Evolutionary conservation across 2,329 filamentous ascomycete species (phyloP), one percentile per base, ranked within the genome.

Genomic region (Albophoma yamanashiensis): DNA sequence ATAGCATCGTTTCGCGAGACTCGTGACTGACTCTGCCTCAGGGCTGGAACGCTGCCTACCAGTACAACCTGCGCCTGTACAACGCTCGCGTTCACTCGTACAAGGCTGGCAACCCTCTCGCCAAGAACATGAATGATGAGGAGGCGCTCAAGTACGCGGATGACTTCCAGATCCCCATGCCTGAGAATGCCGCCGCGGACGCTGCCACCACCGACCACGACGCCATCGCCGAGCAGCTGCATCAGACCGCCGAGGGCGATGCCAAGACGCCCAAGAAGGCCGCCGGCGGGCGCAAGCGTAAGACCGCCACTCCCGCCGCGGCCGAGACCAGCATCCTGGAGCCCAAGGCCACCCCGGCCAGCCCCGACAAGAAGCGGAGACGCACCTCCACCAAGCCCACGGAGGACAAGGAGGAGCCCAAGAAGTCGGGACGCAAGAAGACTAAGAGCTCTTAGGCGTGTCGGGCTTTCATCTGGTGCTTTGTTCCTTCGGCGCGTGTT

Each of bases 1-100:
- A 11, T 25, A 7, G 43, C 7, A 9, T 15, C 43, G 4, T 11
- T 17, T 7, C 22, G 17, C 4, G 27, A 31, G 15, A 52, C 47
- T 20, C 7, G 7, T 6, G 9, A 22, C 56, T 52, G 52, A 43
- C 39, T 42, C 38, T 38, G 40, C 39, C 42, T 50, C 61, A 79
- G 74, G 82, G 81, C 63, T 87, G 84, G 84, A 85, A 86, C 73
- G 81, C 83, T 60, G 84, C 83, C 7, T 87, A 87, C 73, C 82
- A 85, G 74, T 86, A 86, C 75, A 87, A 87, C 71, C 78, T 87
- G 57, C 82, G 83, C 39, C 76, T 87, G 57, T 87, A 87, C 76
- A 84, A 87, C 63, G 84, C 84, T 14, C 81, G 83, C 60, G 82
- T 86, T 36, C 82, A 85, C 71, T 84, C 83, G 1, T 87, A 87